These are phyloP conservation scores for Rhodotorula paludigena DNA, from an alignment of 768 basidiomycete genomes.

Conservation along the genomic window DNA sequence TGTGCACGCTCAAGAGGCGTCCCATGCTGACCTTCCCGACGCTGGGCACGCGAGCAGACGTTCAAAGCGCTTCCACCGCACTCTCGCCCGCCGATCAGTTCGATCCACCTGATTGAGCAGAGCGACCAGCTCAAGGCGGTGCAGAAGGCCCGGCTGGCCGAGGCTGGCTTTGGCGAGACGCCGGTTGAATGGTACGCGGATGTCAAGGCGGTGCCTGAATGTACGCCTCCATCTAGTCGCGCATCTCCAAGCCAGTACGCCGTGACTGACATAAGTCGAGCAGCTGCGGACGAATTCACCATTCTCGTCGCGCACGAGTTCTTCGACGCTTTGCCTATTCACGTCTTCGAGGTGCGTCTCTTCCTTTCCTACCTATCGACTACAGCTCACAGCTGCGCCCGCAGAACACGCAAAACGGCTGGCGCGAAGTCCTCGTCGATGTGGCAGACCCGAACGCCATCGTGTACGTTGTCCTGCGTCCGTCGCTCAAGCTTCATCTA, in stretches of 20 bases:
- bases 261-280: conserved; percentile 25
- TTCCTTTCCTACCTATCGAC: neutral
- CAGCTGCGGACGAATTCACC: conserved; percentile 57
- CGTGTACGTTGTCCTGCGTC: conserved; percentile 4
- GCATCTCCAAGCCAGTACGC: neutral
- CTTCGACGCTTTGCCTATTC: conserved; percentile 92
- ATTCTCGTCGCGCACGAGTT: conserved; percentile 93
- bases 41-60: conserved; percentile 39
- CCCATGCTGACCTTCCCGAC: conserved; percentile 22
- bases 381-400: neutral
- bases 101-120: conserved; percentile 42
- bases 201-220: conserved; percentile 56
- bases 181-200: conserved; percentile 66
- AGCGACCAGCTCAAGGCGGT: conserved; percentile 31
- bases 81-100: conserved; percentile 24
- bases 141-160: conserved; percentile 29
- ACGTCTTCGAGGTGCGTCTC: conserved; percentile 68
- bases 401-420: conserved; percentile 64
- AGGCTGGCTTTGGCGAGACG: conserved; percentile 29
- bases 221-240: conserved; percentile 16
- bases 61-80: conserved; percentile 51
- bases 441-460: conserved; percentile 36
- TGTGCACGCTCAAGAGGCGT: too few species aligned
- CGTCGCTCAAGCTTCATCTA: neutral
- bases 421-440: conserved; percentile 77